These are phyloP conservation scores for Aurifilum marmelostoma DNA, from an alignment of 2,329 filamentous ascomycete genomes.

Conservation along the genomic window DNA sequence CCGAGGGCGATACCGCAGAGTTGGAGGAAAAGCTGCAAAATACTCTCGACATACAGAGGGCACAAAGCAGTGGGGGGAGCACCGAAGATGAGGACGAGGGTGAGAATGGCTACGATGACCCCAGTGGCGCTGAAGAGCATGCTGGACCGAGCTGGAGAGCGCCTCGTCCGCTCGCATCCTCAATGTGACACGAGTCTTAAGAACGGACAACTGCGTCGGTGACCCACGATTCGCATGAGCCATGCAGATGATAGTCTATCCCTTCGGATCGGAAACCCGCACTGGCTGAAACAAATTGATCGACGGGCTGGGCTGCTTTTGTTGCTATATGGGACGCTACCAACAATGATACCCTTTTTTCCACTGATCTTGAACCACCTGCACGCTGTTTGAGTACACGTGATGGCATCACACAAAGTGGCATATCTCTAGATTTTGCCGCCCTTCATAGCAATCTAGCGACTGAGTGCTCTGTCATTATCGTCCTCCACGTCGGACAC, in stretches of 20 bases:
- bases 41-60: slow-evolving; percentile 59
- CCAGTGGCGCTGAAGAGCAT: slow-evolving; percentile 14
- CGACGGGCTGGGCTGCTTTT: slow-evolving; percentile 11
- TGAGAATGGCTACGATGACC: slow-evolving; percentile 11
- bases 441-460: neutral
- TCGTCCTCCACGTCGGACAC: neutral
- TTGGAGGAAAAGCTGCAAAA: slow-evolving; percentile 62
- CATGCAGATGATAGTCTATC: slow-evolving; percentile 6
- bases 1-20: slow-evolving; percentile 49
- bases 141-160: slow-evolving; percentile 18
- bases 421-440: too few species aligned
- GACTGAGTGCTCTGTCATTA: too few species aligned
- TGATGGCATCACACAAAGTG: neutral
- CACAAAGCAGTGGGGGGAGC: slow-evolving; percentile 27
- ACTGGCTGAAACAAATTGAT: neutral
- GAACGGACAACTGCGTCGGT: slow-evolving; percentile 8
- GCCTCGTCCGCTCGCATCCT: slow-evolving; percentile 16
- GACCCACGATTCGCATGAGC: slow-evolving; percentile 2
- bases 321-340: slow-evolving; percentile 9
- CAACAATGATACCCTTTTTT: slow-evolving; percentile 24
- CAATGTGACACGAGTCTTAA: slow-evolving; percentile 16
- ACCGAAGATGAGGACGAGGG: slow-evolving; percentile 30
- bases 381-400: neutral
- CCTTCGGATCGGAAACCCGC: neutral
- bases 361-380: neutral